phyloP scores from a whole-genome alignment of 208 protist genomes.

The Leishmania aethiopica region DNA sequence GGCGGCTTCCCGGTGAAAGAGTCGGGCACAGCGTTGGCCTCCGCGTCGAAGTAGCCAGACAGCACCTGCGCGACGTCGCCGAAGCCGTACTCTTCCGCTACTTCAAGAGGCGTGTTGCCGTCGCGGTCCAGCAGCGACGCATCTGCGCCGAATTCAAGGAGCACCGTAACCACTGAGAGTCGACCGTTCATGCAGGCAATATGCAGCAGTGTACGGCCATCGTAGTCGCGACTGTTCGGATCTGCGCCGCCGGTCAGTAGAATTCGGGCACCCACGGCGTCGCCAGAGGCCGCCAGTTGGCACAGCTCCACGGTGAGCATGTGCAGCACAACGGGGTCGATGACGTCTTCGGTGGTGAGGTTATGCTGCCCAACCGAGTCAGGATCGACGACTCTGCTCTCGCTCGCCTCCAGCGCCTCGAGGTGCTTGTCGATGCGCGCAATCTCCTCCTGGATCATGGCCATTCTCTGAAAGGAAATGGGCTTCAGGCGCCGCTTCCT shows the following conservation, averaged over 20 bases:
- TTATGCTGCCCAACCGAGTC: slow-evolving; percentile 19
- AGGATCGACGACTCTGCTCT: slow-evolving; percentile 18
- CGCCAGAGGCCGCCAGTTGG: slow-evolving; percentile 66
- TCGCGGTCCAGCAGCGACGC: slow-evolving; percentile 51
- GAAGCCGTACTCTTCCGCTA: slow-evolving; percentile 67
- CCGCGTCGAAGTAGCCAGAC: slow-evolving; percentile 16
- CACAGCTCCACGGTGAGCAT: slow-evolving; percentile 87
- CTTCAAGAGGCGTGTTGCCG: slow-evolving; percentile 59
- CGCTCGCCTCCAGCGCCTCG: slow-evolving; percentile 31
- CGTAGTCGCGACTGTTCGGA: slow-evolving; percentile 82
- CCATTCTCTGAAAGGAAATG: slow-evolving; percentile 75
- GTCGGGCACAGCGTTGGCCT: slow-evolving; percentile 23
- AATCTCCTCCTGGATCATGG: slow-evolving; percentile 76
- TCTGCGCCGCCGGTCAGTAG: slow-evolving; percentile 76
- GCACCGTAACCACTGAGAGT: slow-evolving; percentile 50
- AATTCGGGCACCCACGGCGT: slow-evolving; percentile 66
- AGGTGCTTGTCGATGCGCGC: slow-evolving; percentile 72
- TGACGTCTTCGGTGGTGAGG: slow-evolving; percentile 34
- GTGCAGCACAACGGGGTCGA: slow-evolving; percentile 57
- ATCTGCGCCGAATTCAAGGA: slow-evolving; percentile 78
- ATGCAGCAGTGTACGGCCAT: slow-evolving; percentile 80
- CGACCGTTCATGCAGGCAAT: slow-evolving; percentile 72
- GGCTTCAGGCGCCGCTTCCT: slow-evolving; percentile 45
- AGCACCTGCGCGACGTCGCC: slow-evolving; percentile 61
- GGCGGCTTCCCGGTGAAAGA: slow-evolving; percentile 29